phyloP scores from a whole-genome alignment of 2,329 filamentous ascomycete species.

The Cryphonectria parasitica region DNA sequence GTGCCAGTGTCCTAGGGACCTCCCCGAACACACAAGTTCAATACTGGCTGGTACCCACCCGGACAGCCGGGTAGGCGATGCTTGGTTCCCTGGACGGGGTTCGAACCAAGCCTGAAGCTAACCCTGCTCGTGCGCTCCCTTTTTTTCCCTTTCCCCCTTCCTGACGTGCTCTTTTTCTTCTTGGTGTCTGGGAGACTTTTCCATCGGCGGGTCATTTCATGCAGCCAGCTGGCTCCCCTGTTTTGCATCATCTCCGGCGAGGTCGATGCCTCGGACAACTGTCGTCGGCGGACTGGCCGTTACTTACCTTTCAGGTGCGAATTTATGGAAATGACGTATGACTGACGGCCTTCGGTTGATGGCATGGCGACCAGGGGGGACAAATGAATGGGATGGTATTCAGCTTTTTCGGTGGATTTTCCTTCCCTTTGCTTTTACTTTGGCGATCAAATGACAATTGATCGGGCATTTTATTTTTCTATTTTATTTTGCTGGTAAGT shows the following conservation, averaged over 20 bases:
- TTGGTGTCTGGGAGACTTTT: neutral
- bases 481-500: neutral
- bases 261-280: neutral
- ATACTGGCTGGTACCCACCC: neutral
- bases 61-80: neutral
- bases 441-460: neutral
- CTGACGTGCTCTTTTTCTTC: neutral
- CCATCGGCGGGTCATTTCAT: conserved; percentile 2
- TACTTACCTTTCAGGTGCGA: neutral
- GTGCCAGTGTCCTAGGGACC: neutral
- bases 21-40: neutral
- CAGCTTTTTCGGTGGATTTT: neutral
- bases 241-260: neutral
- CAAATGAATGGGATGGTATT: neutral
- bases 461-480: neutral
- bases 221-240: neutral
- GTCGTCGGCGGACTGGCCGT: neutral
- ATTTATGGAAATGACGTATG: neutral
- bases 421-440: neutral
- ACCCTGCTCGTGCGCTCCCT: neutral
- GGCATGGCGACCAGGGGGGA: neutral
- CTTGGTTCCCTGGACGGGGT: neutral
- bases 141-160: neutral
- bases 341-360: neutral
- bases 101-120: neutral